Evolutionary conservation across 2,329 filamentous ascomycete species (phyloP).

Genomic region (Exophiala sp.): DNA sequence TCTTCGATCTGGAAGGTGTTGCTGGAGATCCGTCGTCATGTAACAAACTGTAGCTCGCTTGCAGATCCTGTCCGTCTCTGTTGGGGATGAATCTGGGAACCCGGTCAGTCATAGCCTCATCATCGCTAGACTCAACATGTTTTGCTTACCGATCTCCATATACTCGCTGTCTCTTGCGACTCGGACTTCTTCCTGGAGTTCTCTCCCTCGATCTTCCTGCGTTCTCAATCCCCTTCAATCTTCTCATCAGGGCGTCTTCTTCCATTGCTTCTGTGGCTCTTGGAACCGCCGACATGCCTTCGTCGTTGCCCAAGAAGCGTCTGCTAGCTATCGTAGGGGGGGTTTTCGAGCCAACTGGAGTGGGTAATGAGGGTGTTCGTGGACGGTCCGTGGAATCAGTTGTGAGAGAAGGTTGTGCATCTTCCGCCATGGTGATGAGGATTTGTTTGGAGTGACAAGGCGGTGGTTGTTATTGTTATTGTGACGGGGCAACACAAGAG

Average conservation of each 20-base stretch:
- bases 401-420: slow-evolving; percentile 5
- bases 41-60: slow-evolving; percentile 86
- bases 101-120: slow-evolving; percentile 5
- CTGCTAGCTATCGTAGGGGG: slow-evolving; percentile 55
- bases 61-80: slow-evolving; percentile 84
- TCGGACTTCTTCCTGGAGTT: slow-evolving; percentile 63
- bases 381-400: slow-evolving; percentile 23
- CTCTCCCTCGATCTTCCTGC: slow-evolving; percentile 57
- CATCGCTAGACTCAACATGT: background rate
- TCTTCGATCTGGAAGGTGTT: slow-evolving; percentile 80
- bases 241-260: slow-evolving; percentile 56
- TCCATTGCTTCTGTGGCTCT: slow-evolving; percentile 54
- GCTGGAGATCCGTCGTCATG: slow-evolving; percentile 92
- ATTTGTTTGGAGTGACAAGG: background rate
- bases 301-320: slow-evolving; percentile 31
- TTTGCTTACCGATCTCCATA: slow-evolving; percentile 59
- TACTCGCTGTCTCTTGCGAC: slow-evolving; percentile 64
- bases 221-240: slow-evolving; percentile 60
- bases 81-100: slow-evolving; percentile 83
- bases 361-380: slow-evolving; percentile 47
- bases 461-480: background rate
- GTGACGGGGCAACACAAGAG: background rate
- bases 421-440: slow-evolving; percentile 21
- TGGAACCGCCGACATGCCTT: slow-evolving; percentile 27
- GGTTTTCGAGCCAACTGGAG: slow-evolving; percentile 59